These are phyloP conservation scores for Wallacemonas sp. DNA, from an alignment of 208 protist species.

Conservation along the genomic window DNA sequence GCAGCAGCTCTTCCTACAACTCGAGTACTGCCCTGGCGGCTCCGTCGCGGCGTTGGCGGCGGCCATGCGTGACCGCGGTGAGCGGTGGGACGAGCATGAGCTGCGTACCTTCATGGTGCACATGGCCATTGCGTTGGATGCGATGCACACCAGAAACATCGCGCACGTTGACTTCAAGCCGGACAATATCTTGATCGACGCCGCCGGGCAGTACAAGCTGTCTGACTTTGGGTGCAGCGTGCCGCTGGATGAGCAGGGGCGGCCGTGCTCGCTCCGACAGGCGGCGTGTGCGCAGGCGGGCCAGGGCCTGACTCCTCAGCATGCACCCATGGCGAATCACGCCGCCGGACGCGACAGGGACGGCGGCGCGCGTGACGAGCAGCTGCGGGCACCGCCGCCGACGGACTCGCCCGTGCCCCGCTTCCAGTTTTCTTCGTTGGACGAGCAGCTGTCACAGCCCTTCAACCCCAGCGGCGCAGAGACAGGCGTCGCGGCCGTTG, in stretches of 20 bases:
- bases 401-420: neutral
- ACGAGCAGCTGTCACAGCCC: too few relatives aligned
- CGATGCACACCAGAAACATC: slow-evolving; percentile 77
- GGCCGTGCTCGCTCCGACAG: slow-evolving; percentile 23
- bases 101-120: slow-evolving; percentile 80
- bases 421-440: too few relatives aligned
- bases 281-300: neutral
- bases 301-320: too few relatives aligned
- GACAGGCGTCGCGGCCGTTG: neutral
- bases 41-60: slow-evolving; percentile 60
- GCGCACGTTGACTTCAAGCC: slow-evolving; percentile 94
- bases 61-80: slow-evolving; percentile 29
- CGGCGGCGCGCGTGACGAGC: neutral
- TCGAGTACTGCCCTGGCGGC: slow-evolving; percentile 85
- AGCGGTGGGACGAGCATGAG: slow-evolving; percentile 72
- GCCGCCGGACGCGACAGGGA: neutral
- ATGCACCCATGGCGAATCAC: too few relatives aligned
- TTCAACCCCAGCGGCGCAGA: too few relatives aligned
- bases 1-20: slow-evolving; percentile 75
- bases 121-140: slow-evolving; percentile 85
- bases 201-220: slow-evolving; percentile 73
- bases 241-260: slow-evolving; percentile 54
- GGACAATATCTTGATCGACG: slow-evolving; percentile 92
- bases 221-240: slow-evolving; percentile 93
- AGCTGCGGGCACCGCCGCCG: neutral